Evolutionary conservation across 129 eudicot species (phyloP).

Genomic region (Pulicaria dysenterica): DNA sequence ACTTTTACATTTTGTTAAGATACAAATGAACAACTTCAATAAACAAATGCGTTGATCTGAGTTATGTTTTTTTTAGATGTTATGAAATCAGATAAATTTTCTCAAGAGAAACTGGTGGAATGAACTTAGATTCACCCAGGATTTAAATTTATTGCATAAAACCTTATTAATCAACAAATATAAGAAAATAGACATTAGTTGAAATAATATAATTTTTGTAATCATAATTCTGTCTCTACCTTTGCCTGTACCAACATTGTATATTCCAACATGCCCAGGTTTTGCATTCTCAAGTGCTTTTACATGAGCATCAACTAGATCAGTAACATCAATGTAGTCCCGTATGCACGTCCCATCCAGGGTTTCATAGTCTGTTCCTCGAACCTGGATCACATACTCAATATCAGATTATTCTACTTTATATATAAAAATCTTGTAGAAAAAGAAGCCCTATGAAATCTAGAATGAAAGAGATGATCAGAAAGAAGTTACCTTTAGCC

Average conservation of each 20-base stretch:
- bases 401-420: conserved; percentile 6
- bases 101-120: too few relatives aligned
- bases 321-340: conserved; percentile 87
- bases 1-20: too few relatives aligned
- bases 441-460: too few relatives aligned
- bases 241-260: conserved; percentile 89
- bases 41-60: neutral
- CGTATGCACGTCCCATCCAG: conserved; percentile 76
- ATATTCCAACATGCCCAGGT: conserved; percentile 77
- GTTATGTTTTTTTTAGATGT: conserved; percentile 5
- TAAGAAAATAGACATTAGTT: too few relatives aligned
- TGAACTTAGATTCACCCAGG: too few relatives aligned
- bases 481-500: conserved; percentile 58
- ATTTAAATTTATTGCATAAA: too few relatives aligned
- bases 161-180: too few relatives aligned
- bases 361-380: conserved; percentile 80
- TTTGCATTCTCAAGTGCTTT: conserved; percentile 78
- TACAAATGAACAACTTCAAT: too few relatives aligned
- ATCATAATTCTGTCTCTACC: conserved; percentile 33
- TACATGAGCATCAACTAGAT: conserved; percentile 91
- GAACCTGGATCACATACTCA: conserved; percentile 45
- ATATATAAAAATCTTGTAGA: neutral
- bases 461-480: neutral
- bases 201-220: neutral
- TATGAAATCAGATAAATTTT: too few relatives aligned